phyloP scores from a whole-genome alignment of 345 rosid species.

The Trapa incisa region DNA sequence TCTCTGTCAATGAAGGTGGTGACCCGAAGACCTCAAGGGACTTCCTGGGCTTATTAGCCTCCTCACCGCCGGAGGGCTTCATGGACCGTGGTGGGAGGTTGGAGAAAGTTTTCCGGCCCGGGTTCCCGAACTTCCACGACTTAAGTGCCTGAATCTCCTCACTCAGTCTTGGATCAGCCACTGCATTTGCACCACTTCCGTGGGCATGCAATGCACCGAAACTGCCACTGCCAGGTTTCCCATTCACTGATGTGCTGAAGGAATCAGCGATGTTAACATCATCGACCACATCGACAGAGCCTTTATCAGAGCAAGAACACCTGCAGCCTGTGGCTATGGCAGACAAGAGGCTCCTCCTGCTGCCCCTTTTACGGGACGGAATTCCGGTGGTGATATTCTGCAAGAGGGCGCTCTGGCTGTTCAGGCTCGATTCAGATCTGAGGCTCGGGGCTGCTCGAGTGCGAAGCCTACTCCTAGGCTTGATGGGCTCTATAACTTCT shows the following conservation, averaged over 20 bases:
- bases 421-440: conserved; percentile 45
- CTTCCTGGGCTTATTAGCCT: conserved; percentile 24
- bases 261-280: conserved; percentile 23
- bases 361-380: conserved; percentile 5
- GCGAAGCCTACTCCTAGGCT: conserved; percentile 12
- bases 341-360: conserved; percentile 35
- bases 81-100: background rate
- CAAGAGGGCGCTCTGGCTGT: conserved; percentile 42
- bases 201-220: background rate
- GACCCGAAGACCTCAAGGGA: conserved; percentile 58
- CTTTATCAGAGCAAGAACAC: conserved; percentile 38
- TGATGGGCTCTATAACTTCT: background rate
- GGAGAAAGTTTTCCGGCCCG: background rate
- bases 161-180: conserved; percentile 7
- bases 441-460: conserved; percentile 31
- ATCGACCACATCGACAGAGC: conserved; percentile 16
- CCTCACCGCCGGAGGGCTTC: conserved; percentile 8
- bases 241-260: conserved; percentile 21
- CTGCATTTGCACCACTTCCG: conserved; percentile 7
- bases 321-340: conserved; percentile 41
- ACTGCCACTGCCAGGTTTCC: background rate
- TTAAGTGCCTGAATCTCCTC: conserved; percentile 6
- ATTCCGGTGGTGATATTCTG: conserved; percentile 9
- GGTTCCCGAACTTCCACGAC: background rate
- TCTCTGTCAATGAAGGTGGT: conserved; percentile 32